Base-by-base conservation (phyloP, 2,329 filamentous ascomycete species). In the Aspergillus sergii region DNA sequence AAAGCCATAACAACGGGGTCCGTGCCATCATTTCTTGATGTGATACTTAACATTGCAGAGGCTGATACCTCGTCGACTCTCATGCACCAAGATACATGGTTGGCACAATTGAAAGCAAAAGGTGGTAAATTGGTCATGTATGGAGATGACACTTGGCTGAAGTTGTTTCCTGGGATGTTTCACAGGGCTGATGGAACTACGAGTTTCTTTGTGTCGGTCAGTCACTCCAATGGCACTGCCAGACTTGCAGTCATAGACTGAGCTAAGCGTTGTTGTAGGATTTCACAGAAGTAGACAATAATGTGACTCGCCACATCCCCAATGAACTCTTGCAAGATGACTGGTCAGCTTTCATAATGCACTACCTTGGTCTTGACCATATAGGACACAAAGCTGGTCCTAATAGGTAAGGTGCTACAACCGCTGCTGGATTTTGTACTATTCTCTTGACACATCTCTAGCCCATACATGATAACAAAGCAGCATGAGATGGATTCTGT, bases 1-100 rank as follows among this genome's bases (percentile, higher is more conserved):
- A 99, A 99, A 81, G 93, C 95, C 56, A 93, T 99, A 67, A 99
- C 95, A 0, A 98, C 95, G 1, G 95, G 95, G 65, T 97, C 94
- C 1, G 95, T 97, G n/a, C 95, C 95, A 3, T 98, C 94, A 2
- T 99, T 99, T 77, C 87, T 98, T 64, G 95, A 99, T 77, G 91
- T 97, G 19, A 96, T 99, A 65, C 85, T 99, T 63, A 99, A 98
- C 75, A 92, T 99, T 75, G 92, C 96, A 68, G 95, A 99, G 79
- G 93, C 89, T 21, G 95, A 99, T 75, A 94, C 92, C 3, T 91
- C 91, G 16, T 97, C 95, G 0, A 94, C 91, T 3, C 86, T 99
- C 28, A 89, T 92, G 16, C 86, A 86, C 32, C 95, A 98, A 79
- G 95, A 99, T 76, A 97, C 93, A 36, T 99, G 96, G 94, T 86